These are phyloP conservation scores for Podaxis carcinomalis DNA, from an alignment of 768 basidiomycete species.

Conservation along the genomic window DNA sequence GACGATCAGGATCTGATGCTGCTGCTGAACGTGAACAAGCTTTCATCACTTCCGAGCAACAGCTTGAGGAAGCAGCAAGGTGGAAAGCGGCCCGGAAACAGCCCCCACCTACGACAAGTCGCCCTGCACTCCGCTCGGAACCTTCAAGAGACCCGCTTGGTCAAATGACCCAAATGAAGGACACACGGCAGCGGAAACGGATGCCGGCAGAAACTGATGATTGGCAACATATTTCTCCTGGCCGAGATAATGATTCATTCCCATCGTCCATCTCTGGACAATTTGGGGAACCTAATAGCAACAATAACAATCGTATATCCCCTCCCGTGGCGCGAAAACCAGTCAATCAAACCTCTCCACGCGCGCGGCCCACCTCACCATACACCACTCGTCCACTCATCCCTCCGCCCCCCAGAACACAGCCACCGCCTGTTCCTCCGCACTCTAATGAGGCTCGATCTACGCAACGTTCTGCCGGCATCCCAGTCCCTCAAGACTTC, in stretches of 20 bases:
- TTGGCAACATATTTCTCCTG: slow-evolving; percentile 14
- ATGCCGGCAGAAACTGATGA: slow-evolving; percentile 23
- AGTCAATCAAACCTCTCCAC: slow-evolving; percentile 21
- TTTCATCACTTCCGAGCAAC: slow-evolving; percentile 35
- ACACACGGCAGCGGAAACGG: slow-evolving; percentile 21
- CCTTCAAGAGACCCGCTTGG: slow-evolving; percentile 6
- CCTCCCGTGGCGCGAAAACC: slow-evolving; percentile 19
- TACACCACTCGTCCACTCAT: slow-evolving; percentile 26
- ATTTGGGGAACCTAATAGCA: slow-evolving; percentile 17
- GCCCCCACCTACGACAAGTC: slow-evolving; percentile 1
- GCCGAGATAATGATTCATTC: slow-evolving; percentile 25
- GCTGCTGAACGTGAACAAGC: slow-evolving; percentile 43
- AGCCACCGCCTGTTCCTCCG: slow-evolving; percentile 34
- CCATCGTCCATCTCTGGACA: slow-evolving; percentile 14
- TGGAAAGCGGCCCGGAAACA: slow-evolving; percentile 17
- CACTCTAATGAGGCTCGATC: slow-evolving; percentile 27
- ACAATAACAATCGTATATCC: slow-evolving; percentile 17
- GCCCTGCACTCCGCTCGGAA: slow-evolving; percentile 11
- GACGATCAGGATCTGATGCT: slow-evolving; percentile 48
- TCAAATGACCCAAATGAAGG: slow-evolving; percentile 13
- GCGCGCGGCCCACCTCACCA: slow-evolving; percentile 24
- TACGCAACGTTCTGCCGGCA: slow-evolving; percentile 14
- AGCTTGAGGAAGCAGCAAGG: slow-evolving; percentile 21
- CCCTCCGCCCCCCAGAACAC: slow-evolving; percentile 33
- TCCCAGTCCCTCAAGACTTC: slow-evolving; percentile 36